A percentile compares a stretch with the other conserved stretches of the same genome.
phyloP scores from a whole-genome alignment of 306 rosid genomes.

The Castanea mollissima region DNA sequence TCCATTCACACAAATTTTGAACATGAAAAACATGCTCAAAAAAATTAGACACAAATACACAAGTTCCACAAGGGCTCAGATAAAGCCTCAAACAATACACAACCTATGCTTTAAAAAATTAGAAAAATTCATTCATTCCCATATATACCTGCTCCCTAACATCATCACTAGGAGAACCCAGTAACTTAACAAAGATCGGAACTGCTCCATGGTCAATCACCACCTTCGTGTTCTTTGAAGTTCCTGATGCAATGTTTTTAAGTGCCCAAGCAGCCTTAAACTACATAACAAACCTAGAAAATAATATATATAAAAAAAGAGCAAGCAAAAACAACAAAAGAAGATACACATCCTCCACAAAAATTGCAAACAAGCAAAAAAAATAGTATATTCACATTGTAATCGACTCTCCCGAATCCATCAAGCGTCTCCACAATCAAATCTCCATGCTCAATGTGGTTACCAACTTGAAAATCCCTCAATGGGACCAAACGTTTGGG shows the following conservation, averaged over 20 bases:
- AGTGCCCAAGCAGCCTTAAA: conserved; percentile 99
- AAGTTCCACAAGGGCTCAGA: background rate
- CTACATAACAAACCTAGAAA: conserved; percentile 31
- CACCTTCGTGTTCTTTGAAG: conserved; percentile 86
- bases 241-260: conserved; percentile 89
- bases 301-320: background rate
- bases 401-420: no score
- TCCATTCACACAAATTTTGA: no score
- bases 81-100: background rate
- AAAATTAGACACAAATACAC: background rate
- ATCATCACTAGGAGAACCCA: conserved; percentile 86
- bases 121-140: background rate
- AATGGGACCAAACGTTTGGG: no score
- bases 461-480: no score
- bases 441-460: no score
- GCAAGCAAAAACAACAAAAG: conserved; percentile 4
- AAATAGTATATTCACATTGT: no score
- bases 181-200: conserved; percentile 84
- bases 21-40: no score
- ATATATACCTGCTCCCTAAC: conserved; percentile 83
- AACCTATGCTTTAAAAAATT: background rate
- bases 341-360: background rate
- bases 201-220: conserved; percentile 96
- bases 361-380: background rate
- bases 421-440: no score